Evolutionary conservation across 768 basidiomycete species (phyloP), one percentile per base, ranked within the genome.

Genomic region (Lactifluus hygrophoroides): DNA sequence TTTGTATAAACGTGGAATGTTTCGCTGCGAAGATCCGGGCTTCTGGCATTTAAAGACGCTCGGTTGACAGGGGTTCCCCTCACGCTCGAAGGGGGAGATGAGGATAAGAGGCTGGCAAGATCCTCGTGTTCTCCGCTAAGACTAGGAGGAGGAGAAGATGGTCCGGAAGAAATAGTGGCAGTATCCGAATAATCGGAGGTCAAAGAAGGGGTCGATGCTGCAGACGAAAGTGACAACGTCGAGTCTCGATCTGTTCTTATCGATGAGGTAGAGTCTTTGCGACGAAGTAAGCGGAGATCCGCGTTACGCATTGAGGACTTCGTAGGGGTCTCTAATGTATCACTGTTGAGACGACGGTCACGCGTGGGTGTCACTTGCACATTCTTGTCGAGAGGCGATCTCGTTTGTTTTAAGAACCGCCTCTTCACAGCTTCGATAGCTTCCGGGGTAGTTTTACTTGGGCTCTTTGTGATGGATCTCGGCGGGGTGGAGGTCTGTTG

Each of bases 341-440:
- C 54, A 6, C 42, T 43, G 13, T 37, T 30, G 19, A 30, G 17
- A 27, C 44, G 43, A 49, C 42, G 11, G 9, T 43, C 27, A 45
- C 53, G 53, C 23, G 37, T 51, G 21, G 49, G 30, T 54, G 58
- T 56, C 25, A 49, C 40, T 34, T 56, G 48, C 5, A 66, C 54
- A 63, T 38, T 53, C 51, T 54, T 65, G 37, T 50, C 66, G 56
- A 16, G 65, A 62, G 73, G 69, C 9, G 72, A 64, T 23, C 60
- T 49, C 2, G 61, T 63, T 62, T 70, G 73, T 48, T 67, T 68
- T 52, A 82, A 68, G 63, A 84, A 79, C 40, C 82, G 73, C 63
- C 71, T 75, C 69, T 84, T 86, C 80, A 85, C 82, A 64, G 83
- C 80, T 66, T 84, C 79, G 46, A 84, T 73, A 2, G 81, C 80